phyloP scores from a whole-genome alignment of 768 basidiomycete species.

The Tricholoma sp. region DNA sequence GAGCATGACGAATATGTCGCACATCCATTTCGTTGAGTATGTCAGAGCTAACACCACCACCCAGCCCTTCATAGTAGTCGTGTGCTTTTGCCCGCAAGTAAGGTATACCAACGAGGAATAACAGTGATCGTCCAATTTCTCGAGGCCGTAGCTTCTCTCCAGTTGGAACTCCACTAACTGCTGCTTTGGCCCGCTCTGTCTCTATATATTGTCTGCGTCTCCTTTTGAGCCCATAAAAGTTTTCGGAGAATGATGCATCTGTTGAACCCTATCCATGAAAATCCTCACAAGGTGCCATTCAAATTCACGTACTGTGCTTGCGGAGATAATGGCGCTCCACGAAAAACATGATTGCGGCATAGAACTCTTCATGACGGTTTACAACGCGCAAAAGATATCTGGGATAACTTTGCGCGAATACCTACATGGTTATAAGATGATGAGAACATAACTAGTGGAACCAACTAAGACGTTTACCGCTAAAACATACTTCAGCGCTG shows the following conservation, averaged over 20 bases:
- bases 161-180: constrained; percentile 57
- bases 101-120: constrained; percentile 84
- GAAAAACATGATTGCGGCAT: constrained; percentile 80
- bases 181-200: constrained; percentile 59
- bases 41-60: constrained; percentile 74
- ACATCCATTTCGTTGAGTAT: constrained; percentile 48
- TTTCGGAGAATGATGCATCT: constrained; percentile 95
- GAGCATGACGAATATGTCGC: constrained; percentile 38
- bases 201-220: constrained; percentile 67
- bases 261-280: background rate
- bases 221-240: constrained; percentile 91
- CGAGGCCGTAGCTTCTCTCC: constrained; percentile 60
- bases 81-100: constrained; percentile 86
- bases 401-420: constrained; percentile 92
- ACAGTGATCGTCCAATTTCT: constrained; percentile 73
- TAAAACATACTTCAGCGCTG: constrained; percentile 90
- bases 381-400: constrained; percentile 87
- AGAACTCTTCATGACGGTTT: constrained; percentile 96
- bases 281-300: background rate
- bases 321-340: constrained; percentile 90
- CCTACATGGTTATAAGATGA: constrained; percentile 38
- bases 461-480: constrained; percentile 49
- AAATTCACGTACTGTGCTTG: constrained; percentile 67
- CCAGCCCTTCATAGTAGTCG: constrained; percentile 86
- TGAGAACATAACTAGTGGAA: background rate